Evolutionary conservation across 345 rosid genomes (phyloP).

Genomic region (Litchi chinensis): DNA sequence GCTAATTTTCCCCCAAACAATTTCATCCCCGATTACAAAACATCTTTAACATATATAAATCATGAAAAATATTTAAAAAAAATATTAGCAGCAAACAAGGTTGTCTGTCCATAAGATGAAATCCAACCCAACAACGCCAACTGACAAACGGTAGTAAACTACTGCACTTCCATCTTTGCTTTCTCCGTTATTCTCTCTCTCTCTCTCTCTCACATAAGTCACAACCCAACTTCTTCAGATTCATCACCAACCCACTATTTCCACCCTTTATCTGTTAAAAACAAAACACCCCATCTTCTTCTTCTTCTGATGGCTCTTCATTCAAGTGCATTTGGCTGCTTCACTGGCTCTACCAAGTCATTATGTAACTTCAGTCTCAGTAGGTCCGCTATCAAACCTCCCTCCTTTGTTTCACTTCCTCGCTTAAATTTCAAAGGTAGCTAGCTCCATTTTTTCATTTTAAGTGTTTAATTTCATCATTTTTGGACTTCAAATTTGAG

Average conservation of each 20-base stretch:
- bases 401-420: slow-evolving; percentile 28
- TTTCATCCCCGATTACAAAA: no score
- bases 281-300: neutral
- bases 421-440: slow-evolving; percentile 31
- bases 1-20: no score
- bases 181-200: neutral
- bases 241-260: neutral
- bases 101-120: neutral
- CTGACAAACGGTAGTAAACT: neutral
- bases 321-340: slow-evolving; percentile 26
- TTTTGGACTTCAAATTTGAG: neutral
- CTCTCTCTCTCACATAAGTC: neutral
- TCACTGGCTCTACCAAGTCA: slow-evolving; percentile 22
- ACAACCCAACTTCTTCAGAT: neutral
- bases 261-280: neutral
- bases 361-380: slow-evolving; percentile 18
- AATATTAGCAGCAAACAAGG: neutral
- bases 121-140: neutral
- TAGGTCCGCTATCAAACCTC: slow-evolving; percentile 23
- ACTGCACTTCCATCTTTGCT: neutral
- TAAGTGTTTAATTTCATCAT: neutral
- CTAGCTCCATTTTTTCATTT: neutral
- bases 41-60: no score
- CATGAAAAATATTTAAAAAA: no score
- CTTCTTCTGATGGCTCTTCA: slow-evolving; percentile 41